Conservation (phyloP, 2,329 filamentous ascomycete genomes). For the Aspergillus viridinutans region DNA sequence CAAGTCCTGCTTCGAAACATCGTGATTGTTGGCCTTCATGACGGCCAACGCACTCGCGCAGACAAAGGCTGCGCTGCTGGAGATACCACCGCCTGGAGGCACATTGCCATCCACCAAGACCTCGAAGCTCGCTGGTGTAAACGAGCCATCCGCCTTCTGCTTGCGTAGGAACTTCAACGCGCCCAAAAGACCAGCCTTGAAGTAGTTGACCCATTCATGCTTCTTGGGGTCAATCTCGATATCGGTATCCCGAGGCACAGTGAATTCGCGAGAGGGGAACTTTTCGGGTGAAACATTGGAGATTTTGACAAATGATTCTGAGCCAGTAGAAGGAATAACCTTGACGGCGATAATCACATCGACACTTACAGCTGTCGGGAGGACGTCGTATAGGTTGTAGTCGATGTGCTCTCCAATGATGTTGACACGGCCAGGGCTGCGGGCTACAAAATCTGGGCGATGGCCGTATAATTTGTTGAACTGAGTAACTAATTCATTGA, state of each 20-base stretch:
- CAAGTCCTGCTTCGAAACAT: conserved; percentile 84
- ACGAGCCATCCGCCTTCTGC: conserved; percentile 58
- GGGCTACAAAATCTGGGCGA: conserved; percentile 72
- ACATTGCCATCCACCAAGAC: conserved; percentile 88
- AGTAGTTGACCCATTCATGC: conserved; percentile 98
- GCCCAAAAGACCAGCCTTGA: conserved; percentile 83
- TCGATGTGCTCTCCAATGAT: conserved; percentile 99
- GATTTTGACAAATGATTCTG: conserved; percentile 65
- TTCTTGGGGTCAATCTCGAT: conserved; percentile 80
- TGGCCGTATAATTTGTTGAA: conserved; percentile 70
- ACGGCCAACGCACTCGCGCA: conserved; percentile 85
- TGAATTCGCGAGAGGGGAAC: conserved; percentile 72
- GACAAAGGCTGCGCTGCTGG: conserved; percentile 90
- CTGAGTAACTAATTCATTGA: conserved; percentile 65
- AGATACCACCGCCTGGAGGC: conserved; percentile 85
- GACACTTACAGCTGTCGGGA: conserved; percentile 91
- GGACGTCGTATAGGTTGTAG: conserved; percentile 92
- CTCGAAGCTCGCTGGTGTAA: conserved; percentile 73
- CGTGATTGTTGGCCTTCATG: conserved; percentile 76
- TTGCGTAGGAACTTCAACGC: conserved; percentile 70
- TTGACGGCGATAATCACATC: conserved; percentile 84
- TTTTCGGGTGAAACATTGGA: conserved; percentile 72
- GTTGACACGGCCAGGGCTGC: conserved; percentile 92
- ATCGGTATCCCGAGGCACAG: conserved; percentile 57
- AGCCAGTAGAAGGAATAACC: conserved; percentile 38